These are phyloP conservation scores for Gossypium ekmanianum DNA, from an alignment of 345 rosid genomes.

Conservation along the genomic window DNA sequence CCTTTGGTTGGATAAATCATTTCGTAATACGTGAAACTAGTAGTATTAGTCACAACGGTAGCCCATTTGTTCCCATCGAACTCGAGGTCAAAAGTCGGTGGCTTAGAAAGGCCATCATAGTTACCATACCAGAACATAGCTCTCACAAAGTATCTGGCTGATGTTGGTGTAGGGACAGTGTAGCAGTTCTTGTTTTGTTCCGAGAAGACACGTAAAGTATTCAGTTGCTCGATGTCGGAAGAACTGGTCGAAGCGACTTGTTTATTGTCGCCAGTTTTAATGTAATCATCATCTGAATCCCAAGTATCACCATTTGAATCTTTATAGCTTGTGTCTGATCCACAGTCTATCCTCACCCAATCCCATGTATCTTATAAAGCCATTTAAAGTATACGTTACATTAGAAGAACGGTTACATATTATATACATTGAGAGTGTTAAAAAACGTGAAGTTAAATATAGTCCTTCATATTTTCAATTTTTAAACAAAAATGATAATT, in stretches of 20 bases:
- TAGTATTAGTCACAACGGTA: conserved; percentile 12
- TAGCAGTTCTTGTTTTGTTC: not conserved
- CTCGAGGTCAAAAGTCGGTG: conserved; percentile 22
- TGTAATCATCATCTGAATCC: not conserved
- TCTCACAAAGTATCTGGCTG: not conserved
- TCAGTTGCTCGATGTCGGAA: not conserved
- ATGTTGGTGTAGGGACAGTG: not conserved
- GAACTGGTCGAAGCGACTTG: not conserved
- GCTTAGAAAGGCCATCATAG: conserved; percentile 25
- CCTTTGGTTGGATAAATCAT: conserved; percentile 12
- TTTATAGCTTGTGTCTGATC: not conserved
- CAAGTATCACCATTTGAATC: not conserved
- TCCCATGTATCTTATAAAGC: not conserved
- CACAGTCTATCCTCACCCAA: conserved; percentile 10
- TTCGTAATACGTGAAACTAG: conserved; percentile 17
- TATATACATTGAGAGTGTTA: too few relatives aligned
- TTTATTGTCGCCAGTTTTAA: not conserved
- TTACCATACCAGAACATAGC: conserved; percentile 24
- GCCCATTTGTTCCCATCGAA: conserved; percentile 28
- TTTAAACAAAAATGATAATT: too few relatives aligned
- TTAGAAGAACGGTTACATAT: not conserved
- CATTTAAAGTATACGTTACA: not conserved
- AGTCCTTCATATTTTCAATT: too few relatives aligned
- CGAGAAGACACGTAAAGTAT: not conserved
- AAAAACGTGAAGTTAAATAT: too few relatives aligned